phyloP scores from a whole-genome alignment of 148 eudicot species.

The Amaranthus cruentus region DNA sequence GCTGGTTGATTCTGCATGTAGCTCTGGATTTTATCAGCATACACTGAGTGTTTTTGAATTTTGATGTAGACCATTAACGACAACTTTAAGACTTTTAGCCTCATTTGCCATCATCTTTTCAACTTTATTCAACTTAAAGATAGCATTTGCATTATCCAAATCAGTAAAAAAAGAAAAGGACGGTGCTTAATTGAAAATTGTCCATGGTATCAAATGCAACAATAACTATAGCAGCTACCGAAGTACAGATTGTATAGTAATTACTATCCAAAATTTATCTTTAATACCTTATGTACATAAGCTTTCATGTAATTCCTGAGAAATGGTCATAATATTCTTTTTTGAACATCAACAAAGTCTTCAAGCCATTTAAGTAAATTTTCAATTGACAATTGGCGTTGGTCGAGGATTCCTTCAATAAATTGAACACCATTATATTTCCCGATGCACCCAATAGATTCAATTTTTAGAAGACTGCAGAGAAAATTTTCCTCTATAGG shows the following conservation, averaged over 20 bases:
- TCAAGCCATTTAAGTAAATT: slow-evolving; percentile 52
- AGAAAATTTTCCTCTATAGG: slow-evolving; percentile 76
- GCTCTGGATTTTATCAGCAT: slow-evolving; percentile 50
- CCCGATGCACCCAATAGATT: slow-evolving; percentile 32
- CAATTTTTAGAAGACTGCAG: slow-evolving; percentile 59
- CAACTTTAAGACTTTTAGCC: slow-evolving; percentile 41
- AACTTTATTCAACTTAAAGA: slow-evolving; percentile 34
- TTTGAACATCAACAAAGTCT: slow-evolving; percentile 53
- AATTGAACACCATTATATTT: slow-evolving; percentile 34
- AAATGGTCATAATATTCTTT: slow-evolving; percentile 36
- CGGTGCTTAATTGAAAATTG: slow-evolving; percentile 10
- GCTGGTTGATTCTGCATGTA: slow-evolving; percentile 46
- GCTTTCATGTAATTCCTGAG: slow-evolving; percentile 43
- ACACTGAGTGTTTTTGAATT: slow-evolving; percentile 50
- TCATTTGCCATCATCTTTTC: slow-evolving; percentile 71
- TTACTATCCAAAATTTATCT: slow-evolving; percentile 12
- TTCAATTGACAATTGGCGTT: slow-evolving; percentile 53
- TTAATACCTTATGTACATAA: slow-evolving; percentile 64
- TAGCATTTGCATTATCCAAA: slow-evolving; percentile 42
- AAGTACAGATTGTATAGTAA: background rate
- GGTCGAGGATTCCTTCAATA: slow-evolving; percentile 53
- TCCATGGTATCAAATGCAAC: background rate
- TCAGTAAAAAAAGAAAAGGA: slow-evolving; percentile 5
- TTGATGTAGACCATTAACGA: slow-evolving; percentile 55
- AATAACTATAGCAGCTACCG: background rate